Evolutionary conservation across 495 filamentous ascomycete species (phyloP), one percentile per base, ranked within the genome.

Genomic region (Hyaloscypha hepaticicola): DNA sequence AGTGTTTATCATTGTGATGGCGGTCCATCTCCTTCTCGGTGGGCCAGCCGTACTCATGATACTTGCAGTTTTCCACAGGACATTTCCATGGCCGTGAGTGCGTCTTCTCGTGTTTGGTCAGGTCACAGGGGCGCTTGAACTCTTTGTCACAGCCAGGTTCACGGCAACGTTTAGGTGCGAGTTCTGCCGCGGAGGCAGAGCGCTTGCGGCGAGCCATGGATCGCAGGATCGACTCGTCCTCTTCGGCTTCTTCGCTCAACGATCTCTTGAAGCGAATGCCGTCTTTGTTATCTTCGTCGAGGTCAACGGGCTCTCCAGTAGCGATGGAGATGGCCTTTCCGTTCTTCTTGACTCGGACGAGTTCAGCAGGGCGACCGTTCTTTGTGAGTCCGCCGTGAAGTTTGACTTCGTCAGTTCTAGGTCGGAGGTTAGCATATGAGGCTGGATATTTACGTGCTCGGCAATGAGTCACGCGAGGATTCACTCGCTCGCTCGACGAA

Each of bases 21-120:
- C 95, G 88, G 70, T 97, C 94, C 70, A 91, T 87, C 78, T 99
- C 95, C 78, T 99, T 99, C 77, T 97, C 93, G 2, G 95, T 98
- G 6, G 95, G 94, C 89, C 93, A 98, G 26, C 95, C 95, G 70
- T 90, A 83, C 27, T 87, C 83, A 72, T 88, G 77, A 76, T 94
- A 99, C 72, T 93, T 95, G 87, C 95, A 99, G 19, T 80, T 85
- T 49, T 80, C 68, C 5, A 90, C 81, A 2, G 85, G 82, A 76
- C 95, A 99, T 77, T 98, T 98, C 88, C 89, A 97, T 3, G 95
- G 96, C 22, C 95, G 89, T 11, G 90, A 90, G 73, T 99, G 95
- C 1, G 95, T 98, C 80, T 98, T 99, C 77, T 95, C 90, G 73
- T 99, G 95, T 78, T 99, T 99, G 57, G 84, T 95, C 59, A 97